phyloP scores from a whole-genome alignment of 345 rosid genomes.

The Clarkia xantiana region DNA sequence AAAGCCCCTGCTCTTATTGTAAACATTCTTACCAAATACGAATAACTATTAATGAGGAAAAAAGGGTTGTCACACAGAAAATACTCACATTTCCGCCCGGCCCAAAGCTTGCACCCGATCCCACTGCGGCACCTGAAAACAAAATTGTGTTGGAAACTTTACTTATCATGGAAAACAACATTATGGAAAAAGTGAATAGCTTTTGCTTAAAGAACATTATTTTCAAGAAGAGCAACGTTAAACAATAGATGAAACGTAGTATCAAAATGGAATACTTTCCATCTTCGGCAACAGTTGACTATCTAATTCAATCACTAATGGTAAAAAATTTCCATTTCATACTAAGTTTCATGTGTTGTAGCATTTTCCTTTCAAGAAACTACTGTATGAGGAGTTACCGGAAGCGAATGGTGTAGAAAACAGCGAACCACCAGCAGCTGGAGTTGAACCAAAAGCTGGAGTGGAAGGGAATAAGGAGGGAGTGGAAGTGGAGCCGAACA shows the following conservation, averaged over 20 bases:
- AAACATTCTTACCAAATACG: no score
- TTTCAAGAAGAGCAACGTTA: neutral
- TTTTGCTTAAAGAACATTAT: neutral
- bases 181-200: no score
- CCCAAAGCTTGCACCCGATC: conserved; percentile 79
- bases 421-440: conserved; percentile 37
- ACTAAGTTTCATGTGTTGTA: no score
- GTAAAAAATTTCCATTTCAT: no score
- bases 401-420: conserved; percentile 55
- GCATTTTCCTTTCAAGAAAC: no score
- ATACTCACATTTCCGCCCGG: conserved; percentile 48
- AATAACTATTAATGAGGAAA: neutral
- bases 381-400: conserved; percentile 16
- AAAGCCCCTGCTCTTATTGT: no score
- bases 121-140: conserved; percentile 41
- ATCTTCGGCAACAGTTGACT: no score
- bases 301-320: no score
- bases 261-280: no score
- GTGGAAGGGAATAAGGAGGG: conserved; percentile 39
- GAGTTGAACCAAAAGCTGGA: conserved; percentile 34
- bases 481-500: conserved; percentile 41
- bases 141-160: conserved; percentile 6
- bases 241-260: neutral
- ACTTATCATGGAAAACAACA: no score
- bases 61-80: neutral